These are phyloP conservation scores for Polychytrium aggregatum DNA, from an alignment of 192 early-diverging fungal genomes.

Conservation along the genomic window DNA sequence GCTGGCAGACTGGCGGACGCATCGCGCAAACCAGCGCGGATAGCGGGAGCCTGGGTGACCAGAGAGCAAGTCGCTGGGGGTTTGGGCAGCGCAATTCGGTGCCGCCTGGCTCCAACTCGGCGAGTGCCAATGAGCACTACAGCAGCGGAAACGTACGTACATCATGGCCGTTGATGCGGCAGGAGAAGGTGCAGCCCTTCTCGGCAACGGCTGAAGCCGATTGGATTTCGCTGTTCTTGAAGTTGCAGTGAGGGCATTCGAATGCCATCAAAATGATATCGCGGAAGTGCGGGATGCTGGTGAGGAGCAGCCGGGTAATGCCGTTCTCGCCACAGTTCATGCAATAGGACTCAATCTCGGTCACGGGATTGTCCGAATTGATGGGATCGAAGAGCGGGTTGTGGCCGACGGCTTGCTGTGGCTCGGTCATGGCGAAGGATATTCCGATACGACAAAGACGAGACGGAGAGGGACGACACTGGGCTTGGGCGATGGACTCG, in stretches of 20 bases:
- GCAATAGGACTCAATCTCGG: conserved; percentile 82
- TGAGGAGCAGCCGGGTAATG: conserved; percentile 71
- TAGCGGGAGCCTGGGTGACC: no score
- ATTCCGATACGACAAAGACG: no score
- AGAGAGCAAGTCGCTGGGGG: no score
- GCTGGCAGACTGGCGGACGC: no score
- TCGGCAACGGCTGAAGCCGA: conserved; percentile 73
- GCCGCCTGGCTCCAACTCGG: no score
- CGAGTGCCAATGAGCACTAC: no score
- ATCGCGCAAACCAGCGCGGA: no score
- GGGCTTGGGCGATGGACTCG: no score
- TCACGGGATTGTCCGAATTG: conserved; percentile 49
- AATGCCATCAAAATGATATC: conserved; percentile 76
- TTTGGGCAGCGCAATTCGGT: no score
- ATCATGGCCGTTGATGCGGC: conserved; percentile 2
- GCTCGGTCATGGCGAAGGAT: not conserved
- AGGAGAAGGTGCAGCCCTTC: not conserved
- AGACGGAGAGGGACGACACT: no score
- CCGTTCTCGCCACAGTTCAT: conserved; percentile 87
- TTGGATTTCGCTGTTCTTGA: conserved; percentile 83
- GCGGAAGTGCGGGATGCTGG: conserved; percentile 86
- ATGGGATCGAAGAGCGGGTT: conserved; percentile 54
- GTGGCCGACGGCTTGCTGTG: not conserved
- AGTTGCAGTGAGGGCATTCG: conserved; percentile 79
- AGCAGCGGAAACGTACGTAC: no score